A percentile compares a stretch with the other conserved stretches of the same genome.
These are phyloP conservation scores for Podaxis mareebaensis DNA, from an alignment of 768 basidiomycete genomes.

Conservation along the genomic window DNA sequence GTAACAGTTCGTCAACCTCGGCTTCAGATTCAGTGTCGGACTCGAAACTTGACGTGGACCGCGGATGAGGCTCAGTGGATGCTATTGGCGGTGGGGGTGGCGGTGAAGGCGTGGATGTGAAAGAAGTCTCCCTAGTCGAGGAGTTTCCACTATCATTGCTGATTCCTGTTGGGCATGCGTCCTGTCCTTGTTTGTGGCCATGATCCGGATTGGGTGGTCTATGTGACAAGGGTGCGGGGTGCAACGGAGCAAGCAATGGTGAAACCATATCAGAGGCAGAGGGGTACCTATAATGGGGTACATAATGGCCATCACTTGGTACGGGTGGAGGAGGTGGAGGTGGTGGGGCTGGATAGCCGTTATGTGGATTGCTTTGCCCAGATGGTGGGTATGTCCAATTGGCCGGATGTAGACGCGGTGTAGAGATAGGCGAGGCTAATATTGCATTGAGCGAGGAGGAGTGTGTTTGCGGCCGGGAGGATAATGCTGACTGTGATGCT, in stretches of 20 bases:
- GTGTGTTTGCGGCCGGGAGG: conserved; percentile 5
- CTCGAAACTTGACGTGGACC: neutral
- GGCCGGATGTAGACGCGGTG: conserved; percentile 14
- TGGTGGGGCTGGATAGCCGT: conserved; percentile 1
- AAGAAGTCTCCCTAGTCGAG: neutral
- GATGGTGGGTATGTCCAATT: conserved; percentile 2
- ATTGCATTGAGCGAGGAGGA: conserved; percentile 17
- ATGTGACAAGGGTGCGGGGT: conserved; percentile 2
- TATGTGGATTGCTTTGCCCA: neutral
- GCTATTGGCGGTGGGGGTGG: conserved; percentile 1
- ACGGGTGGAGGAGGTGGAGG: conserved; percentile 1
- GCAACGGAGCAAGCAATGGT: neutral
- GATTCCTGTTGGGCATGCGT: neutral
- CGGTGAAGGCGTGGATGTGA: conserved; percentile 1
- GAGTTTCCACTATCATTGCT: neutral
- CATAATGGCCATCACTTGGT: neutral
- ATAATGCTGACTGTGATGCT: conserved; percentile 20
- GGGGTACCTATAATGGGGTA: conserved; percentile 11
- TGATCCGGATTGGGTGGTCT: neutral
- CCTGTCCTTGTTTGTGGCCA: neutral
- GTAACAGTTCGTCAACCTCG: conserved; percentile 8
- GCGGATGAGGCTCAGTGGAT: neutral
- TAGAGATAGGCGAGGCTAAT: conserved; percentile 16
- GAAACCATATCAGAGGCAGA: neutral
- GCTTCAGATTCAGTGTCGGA: conserved; percentile 1